phyloP scores from a whole-genome alignment of 805 yeast species.

The Kuraishia borneana region DNA sequence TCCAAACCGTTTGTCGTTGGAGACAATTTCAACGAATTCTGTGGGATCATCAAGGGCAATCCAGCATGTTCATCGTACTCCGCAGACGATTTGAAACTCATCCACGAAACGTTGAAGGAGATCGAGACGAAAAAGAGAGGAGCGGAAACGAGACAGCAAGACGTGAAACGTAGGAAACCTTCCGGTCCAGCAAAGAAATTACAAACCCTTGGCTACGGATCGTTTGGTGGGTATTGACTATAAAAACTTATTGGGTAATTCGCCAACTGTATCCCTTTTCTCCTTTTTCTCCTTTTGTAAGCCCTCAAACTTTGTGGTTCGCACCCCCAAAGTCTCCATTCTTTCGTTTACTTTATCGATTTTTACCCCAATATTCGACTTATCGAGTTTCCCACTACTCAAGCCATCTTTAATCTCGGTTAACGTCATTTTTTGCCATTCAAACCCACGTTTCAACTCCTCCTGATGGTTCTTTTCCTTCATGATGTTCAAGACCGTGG shows the following conservation, averaged over 20 bases:
- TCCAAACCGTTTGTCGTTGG: not conserved
- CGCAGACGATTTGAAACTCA: slow-evolving; percentile 7
- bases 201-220: slow-evolving; percentile 4
- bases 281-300: not conserved
- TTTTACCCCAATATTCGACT: slow-evolving; percentile 28
- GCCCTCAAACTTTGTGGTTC: slow-evolving; percentile 8
- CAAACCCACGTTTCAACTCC: slow-evolving; percentile 20
- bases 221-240: slow-evolving; percentile 1
- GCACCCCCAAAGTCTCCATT: slow-evolving; percentile 20
- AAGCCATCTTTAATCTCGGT: slow-evolving; percentile 8
- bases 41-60: not conserved
- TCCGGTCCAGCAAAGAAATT: slow-evolving; percentile 1
- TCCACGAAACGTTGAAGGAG: slow-evolving; percentile 10
- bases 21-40: not conserved
- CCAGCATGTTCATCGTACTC: not conserved
- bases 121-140: slow-evolving; percentile 1
- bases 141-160: not conserved
- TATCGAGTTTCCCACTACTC: slow-evolving; percentile 10
- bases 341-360: slow-evolving; percentile 29
- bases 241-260: not conserved
- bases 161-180: not conserved
- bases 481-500: slow-evolving; percentile 37
- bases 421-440: slow-evolving; percentile 21
- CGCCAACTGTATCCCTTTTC: not conserved
- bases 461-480: slow-evolving; percentile 32